Evolutionary conservation across 768 basidiomycete species (phyloP), one percentile per base, ranked within the genome.

Genomic region (Kwoniella sp.): DNA sequence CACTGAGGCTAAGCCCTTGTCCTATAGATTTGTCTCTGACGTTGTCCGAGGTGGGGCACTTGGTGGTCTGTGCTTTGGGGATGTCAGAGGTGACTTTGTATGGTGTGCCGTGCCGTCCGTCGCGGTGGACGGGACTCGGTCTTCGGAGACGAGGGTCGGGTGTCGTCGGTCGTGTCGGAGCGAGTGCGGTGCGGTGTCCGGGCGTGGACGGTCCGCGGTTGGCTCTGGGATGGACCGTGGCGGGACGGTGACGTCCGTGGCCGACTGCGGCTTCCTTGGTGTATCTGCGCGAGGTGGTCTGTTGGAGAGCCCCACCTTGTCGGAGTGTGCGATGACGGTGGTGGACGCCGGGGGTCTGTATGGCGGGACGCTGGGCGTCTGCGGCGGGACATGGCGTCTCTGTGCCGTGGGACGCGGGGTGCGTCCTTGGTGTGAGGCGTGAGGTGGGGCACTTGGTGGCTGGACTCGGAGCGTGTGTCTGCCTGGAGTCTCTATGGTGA

Each of bases 1-100:
- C 83, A 83, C 86, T 86, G 85, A 87, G 86, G 85, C 85, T 86
- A 86, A 86, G 85, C 85, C 84, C 82, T 84, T 83, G 85, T 86
- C 85, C 84, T 84, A 85, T 81, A 64, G 85, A 85, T 86, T 85
- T 86, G 85, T 85, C 85, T 58, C 56, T 64, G 51, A 24, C 26
- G 56, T 64, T 25, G 33, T 33, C 51, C 49, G 51, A 51, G 46
- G 36, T 33, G 33, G 33, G 33, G 33, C 33, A 33, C 33, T 36
- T 54, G 60, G 58, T 51, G 60, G 60, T 51, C 40, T 52, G 37
- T 61, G 24, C 60, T 51, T 30, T 26, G 19, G 1, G 51, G 53
- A 36, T 54, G 46, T 48, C 19, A 8, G 52, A 17, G 10, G 29
- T 61, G 51, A 50, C 52, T 54, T 6, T 44, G 15, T 33, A 13